Evolutionary conservation across 352 stramenopile species (phyloP), one percentile per base, ranked within the genome.

Genomic region (Aphanomyces stellatus): DNA sequence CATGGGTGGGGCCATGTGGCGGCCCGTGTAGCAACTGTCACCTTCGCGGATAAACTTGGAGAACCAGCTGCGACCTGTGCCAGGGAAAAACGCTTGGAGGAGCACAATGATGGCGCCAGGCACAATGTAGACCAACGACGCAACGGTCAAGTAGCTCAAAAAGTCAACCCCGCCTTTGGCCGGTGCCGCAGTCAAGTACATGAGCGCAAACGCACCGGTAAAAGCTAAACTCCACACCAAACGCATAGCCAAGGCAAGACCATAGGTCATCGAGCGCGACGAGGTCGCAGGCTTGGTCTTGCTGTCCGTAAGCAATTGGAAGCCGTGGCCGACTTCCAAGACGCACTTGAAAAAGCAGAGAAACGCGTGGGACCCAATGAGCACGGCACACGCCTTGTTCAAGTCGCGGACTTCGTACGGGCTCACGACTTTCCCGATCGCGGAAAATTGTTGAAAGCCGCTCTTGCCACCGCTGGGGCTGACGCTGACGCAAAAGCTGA

Each of bases 1-100:
- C 24, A 87, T 72, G 2, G 80, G 80, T 10, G 82, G 80, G 10
- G 76, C 74, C 77, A 90, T 85, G 51, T 88, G 71, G 34, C 79
- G 82, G 0, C 82, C 82, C 0, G 86, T 79, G 65, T 90, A 90
- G 73, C 80, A 90, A 35, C 72, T 88, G 61, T 77, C 80, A 0
- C 82, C 82, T 67, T 90, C 82, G 24, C 82, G 82, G 0, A 88
- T 78, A 70, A 90, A 90, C 56, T 90, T 87, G 15, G 79, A 70
- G 5, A 78, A 76, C 46, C 87, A 87, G n/a, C 77, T 85, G 6
- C 72, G 69, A 28, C 55, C 73, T 15, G 60, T 49, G 60, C 60
- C 60, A 35, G 60, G 60, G 27, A 51, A 27, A 27, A 90, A 80
- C 10, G 80, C 22, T 37, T 86, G 80, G 1, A 81, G 80, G 3